Evolutionary conservation across 129 eudicot species (phyloP).

Genomic region (Saposhnikovia divaricata): DNA sequence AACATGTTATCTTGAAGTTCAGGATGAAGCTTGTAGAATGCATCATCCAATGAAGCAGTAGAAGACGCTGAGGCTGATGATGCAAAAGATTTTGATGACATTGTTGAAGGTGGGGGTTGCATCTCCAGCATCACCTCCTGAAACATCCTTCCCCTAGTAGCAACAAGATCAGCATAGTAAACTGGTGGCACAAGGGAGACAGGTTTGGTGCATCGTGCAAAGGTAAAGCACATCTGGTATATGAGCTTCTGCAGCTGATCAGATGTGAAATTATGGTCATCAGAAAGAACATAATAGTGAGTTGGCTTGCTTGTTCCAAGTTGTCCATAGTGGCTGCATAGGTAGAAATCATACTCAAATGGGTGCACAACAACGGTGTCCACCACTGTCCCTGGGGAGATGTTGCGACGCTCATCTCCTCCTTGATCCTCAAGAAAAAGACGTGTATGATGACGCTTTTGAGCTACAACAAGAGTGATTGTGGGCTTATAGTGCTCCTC

Average conservation of each 20-base stretch:
- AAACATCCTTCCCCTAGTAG: conserved; percentile 62
- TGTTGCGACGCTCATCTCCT: conserved; percentile 12
- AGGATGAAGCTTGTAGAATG: conserved; percentile 27
- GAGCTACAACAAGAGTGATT: conserved; percentile 65
- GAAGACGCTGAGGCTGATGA: conserved; percentile 1
- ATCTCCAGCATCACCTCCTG: conserved; percentile 35
- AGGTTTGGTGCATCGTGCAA: conserved; percentile 71
- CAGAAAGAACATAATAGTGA: conserved; percentile 58
- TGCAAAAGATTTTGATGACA: neutral
- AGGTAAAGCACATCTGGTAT: conserved; percentile 59
- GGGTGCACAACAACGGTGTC: conserved; percentile 53
- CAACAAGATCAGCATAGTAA: conserved; percentile 77
- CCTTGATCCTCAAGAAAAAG: conserved; percentile 31
- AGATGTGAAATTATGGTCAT: conserved; percentile 42
- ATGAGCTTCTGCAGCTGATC: conserved; percentile 56
- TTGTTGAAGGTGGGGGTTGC: neutral
- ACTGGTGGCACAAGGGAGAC: conserved; percentile 81
- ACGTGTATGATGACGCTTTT: conserved; percentile 68
- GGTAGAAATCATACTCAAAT: conserved; percentile 52
- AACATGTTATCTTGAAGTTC: conserved; percentile 46
- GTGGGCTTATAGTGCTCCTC: conserved; percentile 36
- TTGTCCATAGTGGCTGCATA: conserved; percentile 59
- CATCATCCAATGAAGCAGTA: conserved; percentile 23
- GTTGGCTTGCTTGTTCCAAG: conserved; percentile 80
- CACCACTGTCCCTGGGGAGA: conserved; percentile 65